These are phyloP conservation scores for Cornus kousa DNA, from an alignment of 148 eudicot genomes.

Conservation along the genomic window DNA sequence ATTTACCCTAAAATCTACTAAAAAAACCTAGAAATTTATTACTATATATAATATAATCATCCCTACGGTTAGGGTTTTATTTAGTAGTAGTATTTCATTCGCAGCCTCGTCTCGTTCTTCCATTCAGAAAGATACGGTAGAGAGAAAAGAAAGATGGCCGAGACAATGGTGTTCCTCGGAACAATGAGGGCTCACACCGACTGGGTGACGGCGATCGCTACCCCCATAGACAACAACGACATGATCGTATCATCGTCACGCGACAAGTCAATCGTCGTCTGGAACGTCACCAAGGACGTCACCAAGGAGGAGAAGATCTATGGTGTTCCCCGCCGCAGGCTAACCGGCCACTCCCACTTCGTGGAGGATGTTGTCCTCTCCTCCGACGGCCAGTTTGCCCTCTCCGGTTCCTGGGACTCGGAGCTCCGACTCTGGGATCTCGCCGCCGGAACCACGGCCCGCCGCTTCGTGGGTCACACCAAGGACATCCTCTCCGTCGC, in stretches of 20 bases:
- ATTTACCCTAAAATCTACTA: too few relatives aligned
- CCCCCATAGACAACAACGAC: conserved; percentile 58
- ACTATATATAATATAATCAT: too few relatives aligned
- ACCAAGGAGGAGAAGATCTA: conserved; percentile 30
- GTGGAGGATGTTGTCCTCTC: conserved; percentile 47
- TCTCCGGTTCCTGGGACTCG: conserved; percentile 29
- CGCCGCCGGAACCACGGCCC: conserved; percentile 3
- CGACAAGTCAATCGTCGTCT: conserved; percentile 52
- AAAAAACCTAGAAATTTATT: too few relatives aligned
- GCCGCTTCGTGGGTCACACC: too few relatives aligned
- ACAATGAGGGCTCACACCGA: conserved; percentile 64
- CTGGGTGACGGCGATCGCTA: conserved; percentile 60
- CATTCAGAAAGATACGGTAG: too few relatives aligned
- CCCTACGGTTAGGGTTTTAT: too few relatives aligned
- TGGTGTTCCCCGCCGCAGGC: conserved; percentile 26
- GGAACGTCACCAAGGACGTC: conserved; percentile 36
- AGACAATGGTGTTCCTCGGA: conserved; percentile 39
- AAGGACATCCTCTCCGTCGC: too few relatives aligned
- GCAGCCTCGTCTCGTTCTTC: too few relatives aligned
- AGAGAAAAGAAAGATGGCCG: conserved; percentile 25
- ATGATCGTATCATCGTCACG: conserved; percentile 50
- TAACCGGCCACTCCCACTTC: conserved; percentile 42
- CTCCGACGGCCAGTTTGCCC: conserved; percentile 48
- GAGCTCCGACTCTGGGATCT: conserved; percentile 37
- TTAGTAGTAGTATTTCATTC: too few relatives aligned